Evolutionary conservation across 1,284 basidiomycete species (phyloP).

Genomic region (Leccinum pallidistipes): DNA sequence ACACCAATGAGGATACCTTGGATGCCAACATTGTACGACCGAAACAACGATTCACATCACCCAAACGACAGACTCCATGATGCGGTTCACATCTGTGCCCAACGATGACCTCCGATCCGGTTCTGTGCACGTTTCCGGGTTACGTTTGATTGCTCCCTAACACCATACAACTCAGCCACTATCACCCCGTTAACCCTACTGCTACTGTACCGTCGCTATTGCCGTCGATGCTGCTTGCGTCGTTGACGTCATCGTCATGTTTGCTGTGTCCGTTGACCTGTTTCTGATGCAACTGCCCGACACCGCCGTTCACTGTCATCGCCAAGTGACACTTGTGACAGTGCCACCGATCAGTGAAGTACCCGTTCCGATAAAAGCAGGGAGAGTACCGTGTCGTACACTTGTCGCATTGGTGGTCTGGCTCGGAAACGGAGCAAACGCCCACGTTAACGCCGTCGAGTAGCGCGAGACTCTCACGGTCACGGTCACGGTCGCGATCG

Average conservation of each 20-base stretch:
- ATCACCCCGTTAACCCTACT: background rate
- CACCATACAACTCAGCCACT: too few species aligned
- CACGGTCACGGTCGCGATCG: background rate
- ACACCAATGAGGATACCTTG: too few species aligned
- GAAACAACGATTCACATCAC: too few species aligned
- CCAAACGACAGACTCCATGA: too few species aligned
- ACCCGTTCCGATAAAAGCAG: conserved; percentile 36
- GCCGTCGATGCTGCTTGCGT: background rate
- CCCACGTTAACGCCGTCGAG: conserved; percentile 4
- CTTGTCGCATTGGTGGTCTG: conserved; percentile 30
- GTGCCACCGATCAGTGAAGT: conserved; percentile 37
- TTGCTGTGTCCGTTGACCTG: background rate
- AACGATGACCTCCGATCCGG: too few species aligned
- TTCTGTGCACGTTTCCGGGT: too few species aligned
- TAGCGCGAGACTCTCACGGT: background rate
- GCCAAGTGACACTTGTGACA: conserved; percentile 61
- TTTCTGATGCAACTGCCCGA: background rate
- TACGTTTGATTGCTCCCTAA: too few species aligned
- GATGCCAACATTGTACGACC: too few species aligned
- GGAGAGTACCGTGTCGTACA: conserved; percentile 43
- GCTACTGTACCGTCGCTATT: background rate
- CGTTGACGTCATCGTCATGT: background rate
- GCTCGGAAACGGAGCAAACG: conserved; percentile 6
- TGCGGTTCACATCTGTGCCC: too few species aligned
- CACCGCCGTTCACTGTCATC: conserved; percentile 1